phyloP scores from a whole-genome alignment of 208 protist genomes.

The Naegleria fowleri region DNA sequence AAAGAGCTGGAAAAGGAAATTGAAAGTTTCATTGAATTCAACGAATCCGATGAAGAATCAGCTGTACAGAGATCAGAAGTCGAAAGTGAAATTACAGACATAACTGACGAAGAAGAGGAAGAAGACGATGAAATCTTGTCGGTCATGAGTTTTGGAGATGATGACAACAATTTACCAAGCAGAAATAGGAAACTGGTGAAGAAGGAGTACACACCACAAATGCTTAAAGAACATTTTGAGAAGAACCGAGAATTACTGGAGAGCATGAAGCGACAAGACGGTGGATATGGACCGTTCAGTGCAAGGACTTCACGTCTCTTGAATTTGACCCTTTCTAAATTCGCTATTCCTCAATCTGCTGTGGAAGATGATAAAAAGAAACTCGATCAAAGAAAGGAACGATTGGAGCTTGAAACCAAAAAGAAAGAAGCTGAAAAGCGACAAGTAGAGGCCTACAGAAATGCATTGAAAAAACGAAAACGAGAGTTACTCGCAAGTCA shows the following conservation, averaged over 20 bases:
- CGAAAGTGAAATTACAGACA: neutral
- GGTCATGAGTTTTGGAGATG: neutral
- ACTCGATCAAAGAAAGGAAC: neutral
- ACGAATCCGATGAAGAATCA: neutral
- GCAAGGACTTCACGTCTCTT: neutral
- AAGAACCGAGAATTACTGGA: neutral
- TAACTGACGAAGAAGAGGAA: neutral
- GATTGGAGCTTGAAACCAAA: neutral
- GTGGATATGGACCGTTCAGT: neutral
- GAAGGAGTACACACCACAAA: neutral
- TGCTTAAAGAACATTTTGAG: neutral
- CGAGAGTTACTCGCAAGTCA: neutral
- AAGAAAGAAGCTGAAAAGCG: neutral
- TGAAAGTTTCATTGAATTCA: neutral
- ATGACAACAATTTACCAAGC: neutral
- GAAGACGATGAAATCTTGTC: neutral
- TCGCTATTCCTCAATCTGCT: neutral
- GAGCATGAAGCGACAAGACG: neutral
- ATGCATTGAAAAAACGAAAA: neutral
- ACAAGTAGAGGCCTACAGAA: neutral
- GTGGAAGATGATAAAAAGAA: neutral
- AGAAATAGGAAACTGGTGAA: neutral
- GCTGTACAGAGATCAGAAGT: neutral
- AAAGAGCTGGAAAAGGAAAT: slow-evolving; percentile 4
- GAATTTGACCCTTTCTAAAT: neutral